These are phyloP conservation scores for Tolypocladium cylindrosporum DNA, from an alignment of 2,329 filamentous ascomycete species.

Conservation along the genomic window DNA sequence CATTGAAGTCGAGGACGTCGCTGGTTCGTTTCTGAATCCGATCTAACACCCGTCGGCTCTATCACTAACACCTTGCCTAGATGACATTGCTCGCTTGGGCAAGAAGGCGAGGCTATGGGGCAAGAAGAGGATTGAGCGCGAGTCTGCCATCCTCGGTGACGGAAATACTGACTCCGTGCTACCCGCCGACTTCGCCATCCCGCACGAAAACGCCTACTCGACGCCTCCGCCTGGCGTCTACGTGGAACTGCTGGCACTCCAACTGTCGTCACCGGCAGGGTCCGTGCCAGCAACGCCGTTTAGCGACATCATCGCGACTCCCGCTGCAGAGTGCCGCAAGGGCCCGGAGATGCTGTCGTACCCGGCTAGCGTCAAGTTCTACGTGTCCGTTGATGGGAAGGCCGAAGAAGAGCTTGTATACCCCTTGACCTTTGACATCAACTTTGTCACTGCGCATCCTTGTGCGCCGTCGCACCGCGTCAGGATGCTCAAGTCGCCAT, in stretches of 20 bases:
- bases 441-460: conserved; percentile 57
- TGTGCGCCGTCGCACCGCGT: conserved; percentile 49
- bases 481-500: conserved; percentile 47
- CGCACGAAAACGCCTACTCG: conserved; percentile 43
- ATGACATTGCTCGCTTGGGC: conserved; percentile 37
- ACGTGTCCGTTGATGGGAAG: conserved; percentile 26
- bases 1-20: conserved; percentile 43
- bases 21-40: conserved; percentile 18
- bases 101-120: conserved; percentile 52
- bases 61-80: conserved; percentile 16
- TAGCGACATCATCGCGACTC: conserved; percentile 27
- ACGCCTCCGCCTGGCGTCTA: conserved; percentile 35
- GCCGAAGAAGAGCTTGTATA: conserved; percentile 31
- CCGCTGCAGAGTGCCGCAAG: conserved; percentile 23
- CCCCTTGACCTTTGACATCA: conserved; percentile 45
- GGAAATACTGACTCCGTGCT: conserved; percentile 42
- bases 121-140: conserved; percentile 47
- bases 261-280: conserved; percentile 34
- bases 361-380: conserved; percentile 25
- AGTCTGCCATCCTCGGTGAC: conserved; percentile 51
- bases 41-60: too few species aligned
- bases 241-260: conserved; percentile 40
- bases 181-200: conserved; percentile 53
- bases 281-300: conserved; percentile 35
- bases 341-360: conserved; percentile 23